Base-by-base conservation (phyloP, 2,329 filamentous ascomycete genomes). In the Monilinia fructicola region DNA sequence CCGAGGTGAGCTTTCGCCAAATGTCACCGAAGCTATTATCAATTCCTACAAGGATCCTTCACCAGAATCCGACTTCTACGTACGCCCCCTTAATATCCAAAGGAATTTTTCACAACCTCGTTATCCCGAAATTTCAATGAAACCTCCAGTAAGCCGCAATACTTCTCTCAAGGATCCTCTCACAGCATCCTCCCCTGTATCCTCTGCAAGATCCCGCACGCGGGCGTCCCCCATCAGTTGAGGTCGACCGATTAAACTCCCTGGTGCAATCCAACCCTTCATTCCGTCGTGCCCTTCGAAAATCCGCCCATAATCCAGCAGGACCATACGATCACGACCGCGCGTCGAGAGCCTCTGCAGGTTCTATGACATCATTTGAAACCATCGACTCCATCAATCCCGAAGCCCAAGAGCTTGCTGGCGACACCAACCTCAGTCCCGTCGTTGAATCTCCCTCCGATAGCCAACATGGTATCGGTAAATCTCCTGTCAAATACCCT, bases 361-460 rank as follows among this genome's bases (percentile, higher is more conserved):
- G 64, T 16, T 70, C 69, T 35, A 66, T 69, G 48, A 69, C 68
- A n/a, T 71, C 69, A 16, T 71, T 70, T 48, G 69, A 71, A 35
- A 66, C 68, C 28, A 28, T 59, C 38, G 63, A 62, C 38, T 66
- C 67, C 26, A 54, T 66, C 65, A 53, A 68, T 23, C 52, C 68
- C 26, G 58, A 67, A 40, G 42, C 64, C 53, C 38, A 50, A 53
- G 63, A 68, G 31, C 54, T 55, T 12, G 35, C 55, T 40, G 56
- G 31, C 12, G 61, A 65, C 16, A 61, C 64, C 14, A 73, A 73
- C 18, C 66, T 76, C 5, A 76, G 74, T 31, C 75, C 75, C 11
- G 74, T 76, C 3, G 69, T 71, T 10, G 74, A 75, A 65, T 74
- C 72, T 28, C 75, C 75, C 7, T 65, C 70, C 14, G 71, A 67